Percentiles rank a stretch among this genome's conserved stretches.
Conservation (phyloP, 2,329 filamentous ascomycete genomes). For the Pyrenophora seminiperda region DNA sequence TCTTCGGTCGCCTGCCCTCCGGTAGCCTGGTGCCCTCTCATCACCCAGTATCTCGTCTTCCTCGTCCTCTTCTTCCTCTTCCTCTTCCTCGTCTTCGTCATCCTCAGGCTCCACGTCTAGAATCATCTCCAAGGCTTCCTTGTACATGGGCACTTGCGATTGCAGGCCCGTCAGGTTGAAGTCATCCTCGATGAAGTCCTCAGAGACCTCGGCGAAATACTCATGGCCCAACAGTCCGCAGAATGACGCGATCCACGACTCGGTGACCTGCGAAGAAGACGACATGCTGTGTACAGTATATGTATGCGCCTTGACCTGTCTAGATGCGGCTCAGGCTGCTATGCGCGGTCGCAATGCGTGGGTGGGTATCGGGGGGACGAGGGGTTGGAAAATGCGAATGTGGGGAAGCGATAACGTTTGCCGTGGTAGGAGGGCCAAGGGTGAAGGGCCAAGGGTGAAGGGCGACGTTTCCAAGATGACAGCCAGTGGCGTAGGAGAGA, state of each 20-base stretch:
- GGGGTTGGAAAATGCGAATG: constrained; percentile 38
- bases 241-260: constrained; percentile 98
- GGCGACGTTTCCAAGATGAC: not conserved
- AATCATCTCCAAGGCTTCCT: constrained; percentile 99
- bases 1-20: constrained; percentile 60
- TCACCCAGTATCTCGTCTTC: constrained; percentile 51
- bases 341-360: constrained; percentile 27
- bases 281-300: constrained; percentile 52
- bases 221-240: constrained; percentile 95
- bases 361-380: constrained; percentile 24
- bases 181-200: constrained; percentile 99
- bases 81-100: constrained; percentile 78
- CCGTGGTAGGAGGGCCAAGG: constrained; percentile 7
- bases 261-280: constrained; percentile 64
- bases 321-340: constrained; percentile 23
- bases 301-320: constrained; percentile 19
- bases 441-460: constrained; percentile 5
- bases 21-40: constrained; percentile 63
- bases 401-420: constrained; percentile 25
- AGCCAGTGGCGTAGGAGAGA: not conserved
- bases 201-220: constrained; percentile 97
- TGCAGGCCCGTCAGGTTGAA: constrained; percentile 97
- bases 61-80: constrained; percentile 67
- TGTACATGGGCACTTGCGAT: constrained; percentile 97
- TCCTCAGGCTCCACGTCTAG: constrained; percentile 97